Evolutionary conservation across 495 filamentous ascomycete species (phyloP).

Genomic region (Thermochaetoides thermophila): DNA sequence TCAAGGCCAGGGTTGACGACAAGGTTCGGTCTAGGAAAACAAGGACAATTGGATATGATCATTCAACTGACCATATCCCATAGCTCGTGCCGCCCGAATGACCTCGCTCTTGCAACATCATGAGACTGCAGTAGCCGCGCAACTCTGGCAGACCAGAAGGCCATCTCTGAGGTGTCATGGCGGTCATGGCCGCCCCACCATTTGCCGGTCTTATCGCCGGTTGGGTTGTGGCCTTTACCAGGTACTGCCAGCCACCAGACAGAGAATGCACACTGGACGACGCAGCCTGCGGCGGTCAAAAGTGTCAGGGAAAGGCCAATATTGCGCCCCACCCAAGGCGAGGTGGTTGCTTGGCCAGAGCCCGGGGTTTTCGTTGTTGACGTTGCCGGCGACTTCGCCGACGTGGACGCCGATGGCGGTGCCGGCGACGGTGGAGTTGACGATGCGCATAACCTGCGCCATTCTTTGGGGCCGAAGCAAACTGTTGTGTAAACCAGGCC

Average conservation of each 20-base stretch:
- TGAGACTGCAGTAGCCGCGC: slow-evolving; percentile 19
- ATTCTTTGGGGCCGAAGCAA: slow-evolving; percentile 22
- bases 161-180: slow-evolving; percentile 30
- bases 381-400: too few relatives aligned
- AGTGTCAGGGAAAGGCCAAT: slow-evolving; percentile 18
- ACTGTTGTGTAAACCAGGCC: slow-evolving; percentile 25
- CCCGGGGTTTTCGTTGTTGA: too few relatives aligned
- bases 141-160: slow-evolving; percentile 23
- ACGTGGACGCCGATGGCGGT: not conserved
- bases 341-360: too few relatives aligned
- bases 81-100: slow-evolving; percentile 29
- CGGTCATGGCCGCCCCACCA: slow-evolving; percentile 21
- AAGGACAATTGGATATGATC: not conserved
- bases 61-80: slow-evolving; percentile 24
- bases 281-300: slow-evolving; percentile 14
- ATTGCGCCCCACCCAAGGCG: slow-evolving; percentile 18
- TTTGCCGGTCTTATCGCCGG: slow-evolving; percentile 21
- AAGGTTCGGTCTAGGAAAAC: not conserved
- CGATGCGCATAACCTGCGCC: slow-evolving; percentile 13
- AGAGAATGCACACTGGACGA: slow-evolving; percentile 19
- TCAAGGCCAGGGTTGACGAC: too few relatives aligned
- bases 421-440: not conserved
- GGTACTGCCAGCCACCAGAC: slow-evolving; percentile 25
- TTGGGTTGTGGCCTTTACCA: slow-evolving; percentile 1
- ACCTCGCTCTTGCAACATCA: slow-evolving; percentile 20